These are phyloP conservation scores for Lipomyces orientalis DNA, from an alignment of 805 yeast species.

Conservation along the genomic window DNA sequence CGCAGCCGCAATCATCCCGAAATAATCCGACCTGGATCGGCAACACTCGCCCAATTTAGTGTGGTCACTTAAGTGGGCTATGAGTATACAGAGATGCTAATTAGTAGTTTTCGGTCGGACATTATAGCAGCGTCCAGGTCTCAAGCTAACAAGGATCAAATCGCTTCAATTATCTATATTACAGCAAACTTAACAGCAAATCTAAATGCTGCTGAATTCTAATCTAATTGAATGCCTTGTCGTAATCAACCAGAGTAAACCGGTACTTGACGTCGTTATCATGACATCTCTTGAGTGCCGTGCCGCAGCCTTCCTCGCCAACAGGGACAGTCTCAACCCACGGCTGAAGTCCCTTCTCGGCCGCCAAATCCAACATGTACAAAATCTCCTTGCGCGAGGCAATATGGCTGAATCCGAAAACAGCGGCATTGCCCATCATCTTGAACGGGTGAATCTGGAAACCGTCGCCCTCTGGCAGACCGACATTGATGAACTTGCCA, in stretches of 20 bases:
- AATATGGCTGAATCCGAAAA: conserved; percentile 64
- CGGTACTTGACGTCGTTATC: conserved; percentile 50
- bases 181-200: not conserved
- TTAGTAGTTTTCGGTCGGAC: no score
- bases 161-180: no score
- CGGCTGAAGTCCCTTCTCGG: conserved; percentile 49
- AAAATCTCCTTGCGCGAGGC: conserved; percentile 69
- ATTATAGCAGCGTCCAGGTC: no score
- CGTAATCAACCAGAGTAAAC: conserved; percentile 53
- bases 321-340: conserved; percentile 48
- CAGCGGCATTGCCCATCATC: conserved; percentile 45
- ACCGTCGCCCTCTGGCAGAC: conserved; percentile 56
- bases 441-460: conserved; percentile 29
- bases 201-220: not conserved
- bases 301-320: conserved; percentile 44
- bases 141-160: no score
- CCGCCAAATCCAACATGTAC: conserved; percentile 69
- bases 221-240: conserved; percentile 46
- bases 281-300: conserved; percentile 47
- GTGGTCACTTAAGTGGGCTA: no score
- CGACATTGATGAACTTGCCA: conserved; percentile 66
- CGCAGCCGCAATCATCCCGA: no score
- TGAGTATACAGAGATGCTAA: no score
- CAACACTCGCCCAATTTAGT: no score
- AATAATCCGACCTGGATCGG: no score